Conservation (phyloP, 108 stramenopile genomes). For the Cyclotella choctawhatcheeana region DNA sequence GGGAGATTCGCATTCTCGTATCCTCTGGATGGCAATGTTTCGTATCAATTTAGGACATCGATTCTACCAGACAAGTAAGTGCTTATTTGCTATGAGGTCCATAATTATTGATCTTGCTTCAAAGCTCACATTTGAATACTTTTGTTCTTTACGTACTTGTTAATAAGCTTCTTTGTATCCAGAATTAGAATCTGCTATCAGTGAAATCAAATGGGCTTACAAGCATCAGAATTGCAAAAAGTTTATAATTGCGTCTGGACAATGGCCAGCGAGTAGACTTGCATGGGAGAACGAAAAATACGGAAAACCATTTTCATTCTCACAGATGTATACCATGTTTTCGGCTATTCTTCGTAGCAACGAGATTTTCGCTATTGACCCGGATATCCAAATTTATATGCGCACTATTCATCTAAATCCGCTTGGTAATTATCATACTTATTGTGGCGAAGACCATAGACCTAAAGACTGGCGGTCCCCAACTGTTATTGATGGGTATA, state of each 20-base stretch:
- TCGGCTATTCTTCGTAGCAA: background rate
- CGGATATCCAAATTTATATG: background rate
- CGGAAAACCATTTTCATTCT: background rate
- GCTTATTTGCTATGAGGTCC: no score
- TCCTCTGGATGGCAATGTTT: background rate
- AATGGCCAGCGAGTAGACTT: constrained; percentile 7
- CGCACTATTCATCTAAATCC: background rate
- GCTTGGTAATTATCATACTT: background rate
- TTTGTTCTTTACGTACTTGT: no score
- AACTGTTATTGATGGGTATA: constrained; percentile 16
- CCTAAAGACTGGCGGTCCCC: background rate
- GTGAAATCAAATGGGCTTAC: background rate
- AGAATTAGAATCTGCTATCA: background rate
- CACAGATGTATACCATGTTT: background rate
- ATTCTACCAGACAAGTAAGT: background rate
- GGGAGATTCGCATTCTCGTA: constrained; percentile 5
- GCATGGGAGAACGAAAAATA: constrained; percentile 10
- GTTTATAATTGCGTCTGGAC: background rate
- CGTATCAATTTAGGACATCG: constrained; percentile 4
- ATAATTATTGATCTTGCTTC: no score
- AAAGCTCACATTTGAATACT: no score
- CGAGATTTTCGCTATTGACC: background rate
- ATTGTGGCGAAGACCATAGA: background rate
- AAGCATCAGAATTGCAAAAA: background rate
- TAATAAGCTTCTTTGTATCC: background rate